A percentile compares a stretch with the other conserved stretches of the same genome.
phyloP scores from a whole-genome alignment of 2,329 filamentous ascomycete genomes.

The Dactylellina haptotyla region DNA sequence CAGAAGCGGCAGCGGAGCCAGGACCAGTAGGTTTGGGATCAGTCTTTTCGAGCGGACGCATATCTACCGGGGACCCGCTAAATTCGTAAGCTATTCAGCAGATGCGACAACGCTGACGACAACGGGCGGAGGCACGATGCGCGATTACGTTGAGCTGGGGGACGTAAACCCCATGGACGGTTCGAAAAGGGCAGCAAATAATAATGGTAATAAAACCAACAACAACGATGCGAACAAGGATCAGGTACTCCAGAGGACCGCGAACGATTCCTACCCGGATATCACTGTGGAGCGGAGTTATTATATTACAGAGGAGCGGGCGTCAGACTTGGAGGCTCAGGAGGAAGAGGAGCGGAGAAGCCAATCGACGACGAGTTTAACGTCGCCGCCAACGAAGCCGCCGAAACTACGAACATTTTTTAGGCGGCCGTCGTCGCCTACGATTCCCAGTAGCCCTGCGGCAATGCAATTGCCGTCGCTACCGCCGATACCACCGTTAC shows the following conservation, averaged over 20 bases:
- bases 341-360: conserved; percentile 12
- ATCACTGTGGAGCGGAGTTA: conserved; percentile 47
- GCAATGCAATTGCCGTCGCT: neutral
- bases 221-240: neutral
- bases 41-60: conserved; percentile 36
- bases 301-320: conserved; percentile 40
- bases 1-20: neutral
- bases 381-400: conserved; percentile 13
- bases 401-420: conserved; percentile 23
- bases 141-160: conserved; percentile 34
- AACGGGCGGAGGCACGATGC: neutral
- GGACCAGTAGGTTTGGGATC: neutral
- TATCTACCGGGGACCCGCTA: conserved; percentile 42
- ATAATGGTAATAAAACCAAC: neutral
- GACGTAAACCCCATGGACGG: conserved; percentile 6
- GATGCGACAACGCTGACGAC: conserved; percentile 31
- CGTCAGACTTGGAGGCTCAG: conserved; percentile 31
- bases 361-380: conserved; percentile 13
- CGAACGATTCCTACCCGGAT: conserved; percentile 37
- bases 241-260: neutral
- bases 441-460: conserved; percentile 2
- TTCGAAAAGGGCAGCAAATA: too few relatives aligned
- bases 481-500: neutral
- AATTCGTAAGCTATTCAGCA: conserved; percentile 47
- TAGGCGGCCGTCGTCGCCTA: conserved; percentile 39